A percentile compares a stretch with the other conserved stretches of the same genome.
Conservation (phyloP, 1,284 basidiomycete species). For the Leccinum subrobustum region DNA sequence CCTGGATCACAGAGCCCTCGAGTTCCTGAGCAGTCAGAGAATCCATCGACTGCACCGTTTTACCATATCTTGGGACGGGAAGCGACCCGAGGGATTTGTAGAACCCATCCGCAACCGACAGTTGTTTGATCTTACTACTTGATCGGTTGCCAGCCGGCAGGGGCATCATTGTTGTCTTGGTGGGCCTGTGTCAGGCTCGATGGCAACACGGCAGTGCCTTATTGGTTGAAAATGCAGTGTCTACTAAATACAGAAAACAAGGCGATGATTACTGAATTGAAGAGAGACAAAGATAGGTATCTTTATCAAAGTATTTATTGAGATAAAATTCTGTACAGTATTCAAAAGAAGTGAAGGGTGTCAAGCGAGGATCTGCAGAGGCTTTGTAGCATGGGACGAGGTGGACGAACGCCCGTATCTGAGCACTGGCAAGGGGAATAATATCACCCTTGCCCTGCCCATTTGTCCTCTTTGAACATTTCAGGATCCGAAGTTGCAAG, state of each 20-base stretch:
- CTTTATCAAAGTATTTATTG: constrained; percentile 1
- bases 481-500: not conserved
- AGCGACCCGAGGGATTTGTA: not conserved
- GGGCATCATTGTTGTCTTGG: not conserved
- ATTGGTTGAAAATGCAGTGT: not conserved
- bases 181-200: not conserved
- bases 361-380: not conserved
- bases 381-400: not conserved
- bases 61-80: not conserved
- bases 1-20: not conserved
- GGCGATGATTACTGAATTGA: not conserved
- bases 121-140: not conserved
- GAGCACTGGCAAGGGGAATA: not conserved
- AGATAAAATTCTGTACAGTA: not conserved
- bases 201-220: not conserved
- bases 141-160: not conserved
- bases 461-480: not conserved
- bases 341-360: not conserved
- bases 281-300: not conserved
- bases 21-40: not conserved
- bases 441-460: not conserved
- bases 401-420: not conserved
- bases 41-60: not conserved
- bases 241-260: not conserved
- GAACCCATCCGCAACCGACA: not conserved